Evolutionary conservation across 306 rosid genomes (phyloP).

Genomic region (Vigna unguiculata): DNA sequence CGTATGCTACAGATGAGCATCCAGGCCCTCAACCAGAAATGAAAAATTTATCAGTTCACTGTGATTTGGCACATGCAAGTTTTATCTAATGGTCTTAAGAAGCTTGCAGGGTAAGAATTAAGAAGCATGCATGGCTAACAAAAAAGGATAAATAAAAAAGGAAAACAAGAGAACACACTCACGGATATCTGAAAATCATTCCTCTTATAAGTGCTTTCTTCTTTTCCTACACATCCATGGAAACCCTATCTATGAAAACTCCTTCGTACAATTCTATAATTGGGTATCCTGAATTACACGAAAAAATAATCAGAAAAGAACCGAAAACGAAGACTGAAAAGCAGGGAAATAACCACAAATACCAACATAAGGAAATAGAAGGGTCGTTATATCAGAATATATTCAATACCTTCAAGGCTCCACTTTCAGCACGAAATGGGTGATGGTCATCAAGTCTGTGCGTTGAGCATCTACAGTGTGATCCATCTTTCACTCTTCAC

Average conservation of each 20-base stretch:
- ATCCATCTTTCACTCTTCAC: too few species aligned
- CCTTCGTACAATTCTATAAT: conserved; percentile 44
- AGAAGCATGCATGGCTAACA: background rate
- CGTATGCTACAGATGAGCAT: conserved; percentile 87
- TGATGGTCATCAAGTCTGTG: too few species aligned
- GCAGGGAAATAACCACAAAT: background rate
- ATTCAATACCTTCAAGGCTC: conserved; percentile 62
- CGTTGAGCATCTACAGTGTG: too few species aligned
- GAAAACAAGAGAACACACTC: conserved; percentile 23
- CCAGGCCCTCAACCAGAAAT: conserved; percentile 73
- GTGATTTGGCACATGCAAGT: too few species aligned
- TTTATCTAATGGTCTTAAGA: too few species aligned
- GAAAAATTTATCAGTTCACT: background rate
- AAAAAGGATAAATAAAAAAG: background rate
- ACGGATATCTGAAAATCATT: conserved; percentile 79
- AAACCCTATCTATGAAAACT: conserved; percentile 74
- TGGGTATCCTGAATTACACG: conserved; percentile 55
- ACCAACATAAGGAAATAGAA: background rate
- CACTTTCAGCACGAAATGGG: too few species aligned
- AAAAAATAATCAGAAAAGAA: background rate
- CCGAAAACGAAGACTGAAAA: background rate
- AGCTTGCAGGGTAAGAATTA: too few species aligned
- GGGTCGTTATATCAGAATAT: background rate
- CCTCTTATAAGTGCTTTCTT: conserved; percentile 71
- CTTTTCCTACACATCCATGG: conserved; percentile 70